phyloP scores from a whole-genome alignment of 2,329 filamentous ascomycete genomes.

The Ramularia endophylla region DNA sequence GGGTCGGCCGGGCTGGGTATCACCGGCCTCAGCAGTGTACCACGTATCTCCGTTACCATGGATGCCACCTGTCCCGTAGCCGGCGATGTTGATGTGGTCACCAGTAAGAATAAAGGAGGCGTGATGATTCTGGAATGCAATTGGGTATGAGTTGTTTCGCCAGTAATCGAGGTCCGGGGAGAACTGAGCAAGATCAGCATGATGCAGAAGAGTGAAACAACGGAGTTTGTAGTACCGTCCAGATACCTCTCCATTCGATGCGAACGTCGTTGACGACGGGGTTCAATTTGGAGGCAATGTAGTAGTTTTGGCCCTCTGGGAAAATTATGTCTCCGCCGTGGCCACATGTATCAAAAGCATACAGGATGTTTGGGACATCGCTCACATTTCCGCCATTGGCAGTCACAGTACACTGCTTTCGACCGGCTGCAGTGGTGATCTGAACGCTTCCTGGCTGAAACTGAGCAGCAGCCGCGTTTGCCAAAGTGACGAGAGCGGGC shows the following conservation, averaged over 20 bases:
- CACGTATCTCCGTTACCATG: constrained; percentile 50
- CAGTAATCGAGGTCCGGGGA: constrained; percentile 50
- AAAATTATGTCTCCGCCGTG: constrained; percentile 45
- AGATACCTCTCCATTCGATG: too few species aligned
- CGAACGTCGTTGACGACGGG: constrained; percentile 44
- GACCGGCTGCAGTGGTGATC: too few species aligned
- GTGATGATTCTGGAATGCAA: constrained; percentile 52
- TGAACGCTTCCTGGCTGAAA: too few species aligned
- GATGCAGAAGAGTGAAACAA: too few species aligned
- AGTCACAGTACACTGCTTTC: too few species aligned
- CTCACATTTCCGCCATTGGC: too few species aligned
- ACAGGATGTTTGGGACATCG: constrained; percentile 38
- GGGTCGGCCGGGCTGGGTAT: constrained; percentile 46
- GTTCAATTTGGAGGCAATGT: constrained; percentile 47
- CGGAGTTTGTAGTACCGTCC: too few species aligned
- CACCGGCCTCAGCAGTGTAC: constrained; percentile 46
- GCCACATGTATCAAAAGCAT: constrained; percentile 37
- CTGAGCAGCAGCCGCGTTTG: too few species aligned
- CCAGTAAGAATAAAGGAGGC: constrained; percentile 49
- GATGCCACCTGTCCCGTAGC: constrained; percentile 49
- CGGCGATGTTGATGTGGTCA: constrained; percentile 46
- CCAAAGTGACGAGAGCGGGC: too few species aligned
- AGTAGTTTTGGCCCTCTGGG: constrained; percentile 45
- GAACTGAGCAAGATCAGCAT: too few species aligned
- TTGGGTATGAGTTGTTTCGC: constrained; percentile 47